Conservation (phyloP, 2,329 filamentous ascomycete genomes). For the Colletotrichum destructivum region DNA sequence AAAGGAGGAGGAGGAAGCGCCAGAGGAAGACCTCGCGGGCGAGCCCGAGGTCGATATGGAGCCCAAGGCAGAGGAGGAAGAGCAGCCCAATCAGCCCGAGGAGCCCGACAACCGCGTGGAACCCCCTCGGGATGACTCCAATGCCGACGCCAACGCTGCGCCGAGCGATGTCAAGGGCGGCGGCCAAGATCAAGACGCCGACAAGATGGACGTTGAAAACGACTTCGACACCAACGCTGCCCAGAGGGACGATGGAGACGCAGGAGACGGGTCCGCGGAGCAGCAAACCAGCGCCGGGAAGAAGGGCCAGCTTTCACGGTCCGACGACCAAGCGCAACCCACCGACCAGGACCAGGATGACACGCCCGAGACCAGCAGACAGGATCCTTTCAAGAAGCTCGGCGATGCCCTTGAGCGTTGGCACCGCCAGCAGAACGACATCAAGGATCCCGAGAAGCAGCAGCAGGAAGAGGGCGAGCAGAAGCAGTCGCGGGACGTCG, state of each 20-base stretch:
- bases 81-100: constrained; percentile 54
- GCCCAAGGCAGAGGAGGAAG: constrained; percentile 67
- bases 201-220: constrained; percentile 74
- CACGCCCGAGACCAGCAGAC: constrained; percentile 60
- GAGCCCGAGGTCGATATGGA: constrained; percentile 61
- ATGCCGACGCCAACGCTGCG: constrained; percentile 70
- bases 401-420: constrained; percentile 94
- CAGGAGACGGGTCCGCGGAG: constrained; percentile 76
- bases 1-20: constrained; percentile 60
- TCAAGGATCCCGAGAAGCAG: constrained; percentile 73
- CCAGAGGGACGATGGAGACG: constrained; percentile 76
- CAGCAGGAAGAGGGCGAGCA: constrained; percentile 68
- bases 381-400: constrained; percentile 91
- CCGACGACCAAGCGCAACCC: constrained; percentile 60
- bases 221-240: constrained; percentile 72
- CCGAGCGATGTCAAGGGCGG: constrained; percentile 75
- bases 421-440: constrained; percentile 91
- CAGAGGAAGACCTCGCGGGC: constrained; percentile 51
- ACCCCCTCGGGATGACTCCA: constrained; percentile 61
- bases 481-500: constrained; percentile 63
- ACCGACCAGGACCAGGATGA: constrained; percentile 62
- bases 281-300: constrained; percentile 75
- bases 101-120: constrained; percentile 54
- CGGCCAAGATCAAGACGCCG: constrained; percentile 76
- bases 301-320: constrained; percentile 69